Base-by-base conservation (phyloP, 805 yeast species). In the Wickerhamiella parazyma region DNA sequence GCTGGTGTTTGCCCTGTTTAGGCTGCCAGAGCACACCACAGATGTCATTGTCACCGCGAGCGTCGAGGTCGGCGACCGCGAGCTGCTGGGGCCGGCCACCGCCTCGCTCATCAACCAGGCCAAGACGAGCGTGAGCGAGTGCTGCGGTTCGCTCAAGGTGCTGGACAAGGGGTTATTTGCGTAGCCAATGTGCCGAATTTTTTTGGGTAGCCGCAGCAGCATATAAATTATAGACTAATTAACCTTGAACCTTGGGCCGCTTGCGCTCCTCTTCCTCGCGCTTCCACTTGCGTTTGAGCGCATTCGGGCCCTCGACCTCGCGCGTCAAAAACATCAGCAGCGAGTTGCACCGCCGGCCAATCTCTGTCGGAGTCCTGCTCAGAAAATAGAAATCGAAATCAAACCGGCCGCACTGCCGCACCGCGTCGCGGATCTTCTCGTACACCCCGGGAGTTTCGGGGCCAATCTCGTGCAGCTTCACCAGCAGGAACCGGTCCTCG, bases 321-420 rank as follows among this genome's bases (percentile, higher is more conserved):
- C 77, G 75, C 43, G 78, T 72, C 33, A 91, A 69, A 53, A 86
- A 76, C 10, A 78, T 75, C 45, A 91, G 65, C 51, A 89, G 65
- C 1, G 95, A 82, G 33, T 74, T 71, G 51, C 94, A 80, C 51
- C 98, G 71, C 60, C 97, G 73, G 3, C 82, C 72, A 28, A 91
- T 66, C 58, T 91, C 98, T 1, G 74, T 66, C 0, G 83, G 69
- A 3, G 82, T 76, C 53, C 95, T 71, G 36, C 86, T 77, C 55
- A 80, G 81, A 58, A 91, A 73, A 62, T 80, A 86, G 66, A 80
- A 86, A 61, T 89, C 95, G 57, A 83, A 80, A 52, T 83, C 75
- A 62, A 87, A 86, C 51, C 83, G 62, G 1, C 87, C 83, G 7
- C 80, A 73, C 16, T 70, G 68, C 45, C 80, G 68, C 38, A 89